A percentile compares a stretch with the other conserved stretches of the same genome.
Evolutionary conservation across 2,329 filamentous ascomycete genomes (phyloP).

Genomic region (Clonostachys rosea): DNA sequence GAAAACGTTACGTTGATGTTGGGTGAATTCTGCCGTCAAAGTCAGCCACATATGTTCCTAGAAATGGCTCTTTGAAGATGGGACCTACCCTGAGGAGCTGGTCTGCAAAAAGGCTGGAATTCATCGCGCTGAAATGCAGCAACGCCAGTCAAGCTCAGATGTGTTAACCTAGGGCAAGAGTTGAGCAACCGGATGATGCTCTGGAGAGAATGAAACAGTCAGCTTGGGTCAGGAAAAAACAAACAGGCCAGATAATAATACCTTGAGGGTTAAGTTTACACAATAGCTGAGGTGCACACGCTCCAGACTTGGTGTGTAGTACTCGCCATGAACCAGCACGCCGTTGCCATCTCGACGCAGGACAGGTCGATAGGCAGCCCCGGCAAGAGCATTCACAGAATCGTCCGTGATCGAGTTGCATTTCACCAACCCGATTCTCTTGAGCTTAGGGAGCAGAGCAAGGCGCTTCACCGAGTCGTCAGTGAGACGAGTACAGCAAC

Average conservation of each 20-base stretch:
- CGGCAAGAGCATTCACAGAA: slow-evolving; percentile 81
- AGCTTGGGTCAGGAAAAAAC: background rate
- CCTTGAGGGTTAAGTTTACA: slow-evolving; percentile 74
- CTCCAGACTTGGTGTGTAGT: slow-evolving; percentile 67
- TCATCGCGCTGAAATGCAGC: slow-evolving; percentile 85
- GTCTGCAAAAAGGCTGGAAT: slow-evolving; percentile 78
- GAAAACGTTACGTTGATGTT: slow-evolving; percentile 91
- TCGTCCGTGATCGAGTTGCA: slow-evolving; percentile 85
- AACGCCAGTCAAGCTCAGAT: slow-evolving; percentile 91
- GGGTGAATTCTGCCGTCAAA: slow-evolving; percentile 72
- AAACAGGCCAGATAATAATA: slow-evolving; percentile 21
- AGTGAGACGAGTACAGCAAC: slow-evolving; percentile 88
- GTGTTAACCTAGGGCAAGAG: slow-evolving; percentile 86
- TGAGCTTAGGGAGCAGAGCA: slow-evolving; percentile 84
- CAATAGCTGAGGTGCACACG: slow-evolving; percentile 97
- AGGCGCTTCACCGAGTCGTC: slow-evolving; percentile 82
- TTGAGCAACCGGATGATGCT: slow-evolving; percentile 88
- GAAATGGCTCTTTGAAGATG: background rate
- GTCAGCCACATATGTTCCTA: slow-evolving; percentile 13
- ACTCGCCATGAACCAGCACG: slow-evolving; percentile 43
- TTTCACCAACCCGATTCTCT: slow-evolving; percentile 92
- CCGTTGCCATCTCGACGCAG: slow-evolving; percentile 43
- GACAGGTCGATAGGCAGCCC: slow-evolving; percentile 53
- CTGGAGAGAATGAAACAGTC: slow-evolving; percentile 34
- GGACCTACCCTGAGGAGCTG: slow-evolving; percentile 66